Evolutionary conservation across 2,329 filamentous ascomycete genomes (phyloP).

Genomic region (Calonectria pteridis): DNA sequence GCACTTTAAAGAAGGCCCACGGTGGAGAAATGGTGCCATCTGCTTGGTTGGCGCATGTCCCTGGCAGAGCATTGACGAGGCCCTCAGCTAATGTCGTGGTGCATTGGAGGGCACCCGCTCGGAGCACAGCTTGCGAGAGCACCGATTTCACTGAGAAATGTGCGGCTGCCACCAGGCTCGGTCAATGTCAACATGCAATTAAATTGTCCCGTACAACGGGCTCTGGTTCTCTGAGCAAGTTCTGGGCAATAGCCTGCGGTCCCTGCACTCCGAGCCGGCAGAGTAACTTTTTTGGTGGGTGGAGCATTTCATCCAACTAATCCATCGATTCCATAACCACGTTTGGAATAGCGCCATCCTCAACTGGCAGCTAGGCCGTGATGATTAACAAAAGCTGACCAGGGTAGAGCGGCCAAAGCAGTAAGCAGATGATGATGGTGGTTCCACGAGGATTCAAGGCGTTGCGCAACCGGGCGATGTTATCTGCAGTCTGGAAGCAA

Average conservation of each 20-base stretch:
- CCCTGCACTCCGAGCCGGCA: constrained; percentile 22
- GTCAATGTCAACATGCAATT: background rate
- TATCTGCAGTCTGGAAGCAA: constrained; percentile 18
- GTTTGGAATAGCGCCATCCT: constrained; percentile 39
- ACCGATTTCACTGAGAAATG: background rate
- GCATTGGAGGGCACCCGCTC: constrained; percentile 35
- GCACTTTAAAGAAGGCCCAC: constrained; percentile 39
- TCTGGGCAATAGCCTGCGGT: constrained; percentile 29
- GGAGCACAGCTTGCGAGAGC: constrained; percentile 3
- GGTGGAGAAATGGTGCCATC: constrained; percentile 47
- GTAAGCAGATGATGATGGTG: constrained; percentile 27
- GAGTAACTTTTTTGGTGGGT: constrained; percentile 38
- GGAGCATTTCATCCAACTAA: constrained; percentile 36
- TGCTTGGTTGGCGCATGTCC: constrained; percentile 37
- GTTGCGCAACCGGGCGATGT: constrained; percentile 5
- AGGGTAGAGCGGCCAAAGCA: constrained; percentile 20
- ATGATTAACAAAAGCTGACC: constrained; percentile 22
- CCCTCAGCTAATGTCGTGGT: constrained; percentile 34
- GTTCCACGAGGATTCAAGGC: constrained; percentile 18
- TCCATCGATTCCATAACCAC: constrained; percentile 31
- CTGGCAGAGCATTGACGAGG: constrained; percentile 37
- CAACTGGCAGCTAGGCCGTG: constrained; percentile 28
- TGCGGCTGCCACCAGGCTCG: background rate
- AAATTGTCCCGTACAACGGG: background rate
- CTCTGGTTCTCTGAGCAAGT: background rate